Percentiles rank a stretch among this genome's conserved stretches.
Evolutionary conservation across 2,329 filamentous ascomycete species (phyloP).

Genomic region (Claviceps sorghi): DNA sequence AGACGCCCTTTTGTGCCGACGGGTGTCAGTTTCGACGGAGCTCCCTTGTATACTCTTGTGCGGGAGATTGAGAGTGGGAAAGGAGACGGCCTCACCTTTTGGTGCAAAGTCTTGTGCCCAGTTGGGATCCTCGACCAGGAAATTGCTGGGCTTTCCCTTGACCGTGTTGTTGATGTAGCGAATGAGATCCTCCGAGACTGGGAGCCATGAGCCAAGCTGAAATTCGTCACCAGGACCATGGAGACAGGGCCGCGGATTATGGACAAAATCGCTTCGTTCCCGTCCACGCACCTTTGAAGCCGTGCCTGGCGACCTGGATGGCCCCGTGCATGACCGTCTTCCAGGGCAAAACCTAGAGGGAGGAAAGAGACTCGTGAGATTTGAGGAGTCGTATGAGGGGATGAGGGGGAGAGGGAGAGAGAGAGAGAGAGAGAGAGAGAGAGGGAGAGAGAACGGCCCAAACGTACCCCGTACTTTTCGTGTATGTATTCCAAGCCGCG

Average conservation of each 20-base stretch:
- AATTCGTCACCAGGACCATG: not conserved
- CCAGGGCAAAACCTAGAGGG: constrained; percentile 44
- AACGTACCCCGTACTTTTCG: constrained; percentile 45
- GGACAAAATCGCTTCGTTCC: not conserved
- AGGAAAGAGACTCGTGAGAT: not conserved
- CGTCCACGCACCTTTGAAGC: constrained; percentile 39
- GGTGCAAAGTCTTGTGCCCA: constrained; percentile 87
- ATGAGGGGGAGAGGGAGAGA: not conserved
- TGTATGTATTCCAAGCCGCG: constrained; percentile 70
- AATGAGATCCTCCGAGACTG: constrained; percentile 58
- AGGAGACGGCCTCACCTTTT: constrained; percentile 32
- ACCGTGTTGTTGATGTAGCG: constrained; percentile 50
- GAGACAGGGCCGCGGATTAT: too few relatives aligned
- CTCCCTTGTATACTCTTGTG: not conserved
- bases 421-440: too few relatives aligned
- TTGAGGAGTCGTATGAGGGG: not conserved
- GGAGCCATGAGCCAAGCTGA: not conserved
- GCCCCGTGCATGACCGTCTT: constrained; percentile 58
- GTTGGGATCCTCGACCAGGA: constrained; percentile 57
- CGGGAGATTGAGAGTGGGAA: not conserved
- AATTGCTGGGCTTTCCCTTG: constrained; percentile 28
- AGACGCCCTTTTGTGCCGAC: constrained; percentile 34
- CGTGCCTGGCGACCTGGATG: constrained; percentile 56
- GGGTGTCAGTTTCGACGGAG: constrained; percentile 1
- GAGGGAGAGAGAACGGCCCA: not conserved